Base-by-base conservation (phyloP, 2,329 filamentous ascomycete genomes). In the Exophiala sp. region DNA sequence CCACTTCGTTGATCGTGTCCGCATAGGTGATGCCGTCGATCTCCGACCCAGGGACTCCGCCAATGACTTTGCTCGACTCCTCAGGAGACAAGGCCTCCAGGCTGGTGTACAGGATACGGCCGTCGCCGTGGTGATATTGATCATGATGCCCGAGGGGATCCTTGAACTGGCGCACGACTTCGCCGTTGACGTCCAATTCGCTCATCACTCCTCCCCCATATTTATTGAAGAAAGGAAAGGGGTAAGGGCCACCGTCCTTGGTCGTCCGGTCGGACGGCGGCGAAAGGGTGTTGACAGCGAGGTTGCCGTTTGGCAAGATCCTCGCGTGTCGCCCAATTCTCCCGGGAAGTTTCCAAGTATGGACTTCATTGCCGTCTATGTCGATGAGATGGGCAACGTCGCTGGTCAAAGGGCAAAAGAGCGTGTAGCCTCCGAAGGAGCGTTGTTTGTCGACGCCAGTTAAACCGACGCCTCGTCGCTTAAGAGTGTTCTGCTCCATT, bases 171-270 rank as follows among this genome's bases (percentile, higher is more conserved):
- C 65, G 64, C 0, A 73, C 48, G 2, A 72, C 60, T 2, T 69
- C 65, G 11, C 71, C 70, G 0, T 58, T 46, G 0, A 65, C 60
- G 43, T 68, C 64, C 10, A 73, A 56, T 58, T 74, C 62, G 42
- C 66, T 64, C 71, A 74, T 74, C 2, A 72, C 60, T 0, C 71
- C 72, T 7, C 71, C 71, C 9, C 70, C 60, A 50, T 74, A 74
- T 47, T 74, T 74, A 34, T 69, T 65, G 62, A 66, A 74, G 43
- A 73, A 65, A 1, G 69, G 69, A 49, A 73, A 74, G 8, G 48
- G 42, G 3, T 66, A 62, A 5, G 58, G 59, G 3, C 69, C 68
- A 2, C 64, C 63, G 46, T 68, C 60, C 13, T 39, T 24, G 4
- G 43, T 46, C 32, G 32, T 46, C 4, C 24, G 32, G 11, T 46